phyloP scores from a whole-genome alignment of 2,329 filamentous ascomycete species.

The Botrytis elliptica region DNA sequence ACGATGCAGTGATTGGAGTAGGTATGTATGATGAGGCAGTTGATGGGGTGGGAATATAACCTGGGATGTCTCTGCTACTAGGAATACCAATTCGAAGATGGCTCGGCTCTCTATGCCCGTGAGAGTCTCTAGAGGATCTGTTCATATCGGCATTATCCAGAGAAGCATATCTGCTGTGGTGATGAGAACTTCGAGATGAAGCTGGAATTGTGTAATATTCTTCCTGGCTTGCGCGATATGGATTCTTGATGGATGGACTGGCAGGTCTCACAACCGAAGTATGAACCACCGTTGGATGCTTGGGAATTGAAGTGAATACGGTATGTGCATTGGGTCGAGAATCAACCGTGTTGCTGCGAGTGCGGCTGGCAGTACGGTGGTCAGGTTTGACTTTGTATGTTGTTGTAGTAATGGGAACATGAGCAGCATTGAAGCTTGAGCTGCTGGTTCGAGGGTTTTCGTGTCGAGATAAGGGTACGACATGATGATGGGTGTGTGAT shows the following conservation, averaged over 20 bases:
- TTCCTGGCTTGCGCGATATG: constrained; percentile 54
- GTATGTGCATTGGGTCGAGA: constrained; percentile 47
- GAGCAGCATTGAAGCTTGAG: constrained; percentile 33
- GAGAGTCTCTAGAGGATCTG: constrained; percentile 26
- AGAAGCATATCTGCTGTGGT: constrained; percentile 46
- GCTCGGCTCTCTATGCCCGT: constrained; percentile 23
- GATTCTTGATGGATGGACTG: constrained; percentile 53
- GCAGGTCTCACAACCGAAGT: constrained; percentile 37
- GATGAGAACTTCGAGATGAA: constrained; percentile 49
- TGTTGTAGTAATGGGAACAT: constrained; percentile 48
- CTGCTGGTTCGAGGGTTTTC: constrained; percentile 41
- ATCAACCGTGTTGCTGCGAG: constrained; percentile 51
- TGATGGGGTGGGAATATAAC: background rate
- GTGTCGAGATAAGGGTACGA: constrained; percentile 46
- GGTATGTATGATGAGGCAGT: constrained; percentile 1
- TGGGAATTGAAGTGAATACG: constrained; percentile 55
- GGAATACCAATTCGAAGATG: constrained; percentile 29
- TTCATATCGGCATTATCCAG: constrained; percentile 51
- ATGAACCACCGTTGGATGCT: constrained; percentile 35
- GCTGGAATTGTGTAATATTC: constrained; percentile 58
- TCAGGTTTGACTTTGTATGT: constrained; percentile 59
- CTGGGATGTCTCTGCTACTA: constrained; percentile 27
- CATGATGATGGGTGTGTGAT: constrained; percentile 45
- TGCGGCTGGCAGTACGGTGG: constrained; percentile 48
- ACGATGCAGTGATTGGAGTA: constrained; percentile 3